Conservation (phyloP, 2,329 filamentous ascomycete species). For the Colletotrichum limetticola region DNA sequence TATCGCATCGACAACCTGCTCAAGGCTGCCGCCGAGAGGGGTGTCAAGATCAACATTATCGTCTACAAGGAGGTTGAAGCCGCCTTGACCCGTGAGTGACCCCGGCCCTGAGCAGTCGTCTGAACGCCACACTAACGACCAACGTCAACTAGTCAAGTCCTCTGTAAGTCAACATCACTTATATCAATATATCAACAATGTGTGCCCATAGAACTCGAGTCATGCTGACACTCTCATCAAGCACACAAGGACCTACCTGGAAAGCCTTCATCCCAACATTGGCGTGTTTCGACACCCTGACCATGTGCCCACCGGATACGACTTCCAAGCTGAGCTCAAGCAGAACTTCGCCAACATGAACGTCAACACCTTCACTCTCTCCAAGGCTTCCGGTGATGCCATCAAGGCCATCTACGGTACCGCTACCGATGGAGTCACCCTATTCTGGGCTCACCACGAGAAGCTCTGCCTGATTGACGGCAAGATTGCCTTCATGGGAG, state of each 20-base stretch:
- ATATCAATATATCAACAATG: constrained; percentile 59
- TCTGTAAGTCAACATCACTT: constrained; percentile 58
- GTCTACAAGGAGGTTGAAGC: constrained; percentile 93
- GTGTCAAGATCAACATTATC: constrained; percentile 85
- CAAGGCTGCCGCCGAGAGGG: constrained; percentile 82
- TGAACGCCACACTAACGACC: constrained; percentile 27
- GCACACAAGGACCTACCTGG: constrained; percentile 84
- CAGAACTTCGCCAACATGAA: constrained; percentile 62
- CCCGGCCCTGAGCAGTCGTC: constrained; percentile 41
- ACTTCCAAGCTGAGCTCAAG: constrained; percentile 74
- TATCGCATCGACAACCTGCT: constrained; percentile 89
- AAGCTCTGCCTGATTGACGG: constrained; percentile 88
- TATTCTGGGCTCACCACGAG: constrained; percentile 95
- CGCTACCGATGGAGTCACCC: constrained; percentile 76
- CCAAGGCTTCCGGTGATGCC: constrained; percentile 77
- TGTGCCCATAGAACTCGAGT: constrained; percentile 37
- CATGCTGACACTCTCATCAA: constrained; percentile 40
- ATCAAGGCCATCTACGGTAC: constrained; percentile 85
- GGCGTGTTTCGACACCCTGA: constrained; percentile 91
- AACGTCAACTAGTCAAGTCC: constrained; percentile 49
- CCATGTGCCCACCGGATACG: constrained; percentile 80
- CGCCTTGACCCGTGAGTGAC: constrained; percentile 78
- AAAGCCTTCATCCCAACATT: constrained; percentile 84
- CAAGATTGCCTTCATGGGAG: constrained; percentile 88
- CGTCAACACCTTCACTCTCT: constrained; percentile 63